Conservation (phyloP, 192 early-diverging fungal genomes). For the Neocallimastix lanati region DNA sequence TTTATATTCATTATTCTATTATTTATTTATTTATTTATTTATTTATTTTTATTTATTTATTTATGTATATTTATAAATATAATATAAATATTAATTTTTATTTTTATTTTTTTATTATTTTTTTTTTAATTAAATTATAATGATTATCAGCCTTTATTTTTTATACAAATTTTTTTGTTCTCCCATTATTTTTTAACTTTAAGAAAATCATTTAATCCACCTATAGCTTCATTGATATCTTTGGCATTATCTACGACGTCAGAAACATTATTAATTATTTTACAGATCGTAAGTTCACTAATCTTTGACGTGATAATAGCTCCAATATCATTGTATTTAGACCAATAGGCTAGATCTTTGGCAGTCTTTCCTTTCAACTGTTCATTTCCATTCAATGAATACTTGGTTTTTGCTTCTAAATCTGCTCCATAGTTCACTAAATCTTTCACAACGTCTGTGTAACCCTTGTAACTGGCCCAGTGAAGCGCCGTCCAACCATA, state of each 20-base stretch:
- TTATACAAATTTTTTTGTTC: no score
- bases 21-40: no score
- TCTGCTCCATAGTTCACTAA: background rate
- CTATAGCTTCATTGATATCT: background rate
- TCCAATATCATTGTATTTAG: background rate
- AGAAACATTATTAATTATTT: background rate
- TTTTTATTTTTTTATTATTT: background rate
- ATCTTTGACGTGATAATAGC: background rate
- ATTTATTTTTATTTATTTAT: no score
- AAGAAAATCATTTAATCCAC: background rate
- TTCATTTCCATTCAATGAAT: background rate
- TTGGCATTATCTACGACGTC: background rate
- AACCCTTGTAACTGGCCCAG: background rate
- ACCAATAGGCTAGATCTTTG: background rate
- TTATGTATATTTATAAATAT: no score
- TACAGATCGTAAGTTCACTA: background rate
- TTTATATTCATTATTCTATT: no score
- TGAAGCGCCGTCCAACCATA: background rate
- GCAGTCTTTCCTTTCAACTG: background rate
- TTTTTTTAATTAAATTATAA: no score
- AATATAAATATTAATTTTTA: no score
- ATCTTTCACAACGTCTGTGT: background rate
- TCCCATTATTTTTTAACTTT: background rate
- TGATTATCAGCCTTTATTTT: no score
- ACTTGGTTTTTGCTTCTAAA: background rate